Evolutionary conservation across 495 filamentous ascomycete species (phyloP).

Genomic region (Aspergillus steynii): DNA sequence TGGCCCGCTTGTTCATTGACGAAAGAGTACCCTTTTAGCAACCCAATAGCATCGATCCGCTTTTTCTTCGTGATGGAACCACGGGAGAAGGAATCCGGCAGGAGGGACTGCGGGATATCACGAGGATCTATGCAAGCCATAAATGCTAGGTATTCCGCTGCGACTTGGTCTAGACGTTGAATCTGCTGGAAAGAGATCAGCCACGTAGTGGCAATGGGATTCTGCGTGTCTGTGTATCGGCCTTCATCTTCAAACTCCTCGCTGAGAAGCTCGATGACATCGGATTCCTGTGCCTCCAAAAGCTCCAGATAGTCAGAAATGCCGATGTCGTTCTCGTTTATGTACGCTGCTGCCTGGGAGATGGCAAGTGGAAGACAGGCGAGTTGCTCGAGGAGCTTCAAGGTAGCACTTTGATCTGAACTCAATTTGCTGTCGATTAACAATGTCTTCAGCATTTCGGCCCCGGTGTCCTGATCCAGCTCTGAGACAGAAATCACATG

Average conservation of each 20-base stretch:
- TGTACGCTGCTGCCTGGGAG: slow-evolving; percentile 43
- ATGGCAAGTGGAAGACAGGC: slow-evolving; percentile 43
- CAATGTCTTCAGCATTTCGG: slow-evolving; percentile 19
- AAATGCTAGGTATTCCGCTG: slow-evolving; percentile 40
- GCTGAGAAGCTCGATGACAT: slow-evolving; percentile 43
- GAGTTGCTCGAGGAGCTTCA: slow-evolving; percentile 28
- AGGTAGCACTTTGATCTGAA: slow-evolving; percentile 11
- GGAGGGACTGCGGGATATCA: slow-evolving; percentile 32
- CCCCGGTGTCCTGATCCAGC: slow-evolving; percentile 27
- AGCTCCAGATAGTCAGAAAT: slow-evolving; percentile 45
- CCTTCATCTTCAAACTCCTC: slow-evolving; percentile 50
- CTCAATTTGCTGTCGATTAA: slow-evolving; percentile 26
- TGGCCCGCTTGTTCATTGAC: slow-evolving; percentile 11
- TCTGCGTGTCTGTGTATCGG: slow-evolving; percentile 42
- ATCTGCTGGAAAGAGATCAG: slow-evolving; percentile 54
- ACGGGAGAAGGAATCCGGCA: slow-evolving; percentile 5
- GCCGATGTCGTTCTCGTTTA: slow-evolving; percentile 41
- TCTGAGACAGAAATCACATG: slow-evolving; percentile 26
- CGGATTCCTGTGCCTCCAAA: slow-evolving; percentile 40
- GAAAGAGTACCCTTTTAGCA: slow-evolving; percentile 26
- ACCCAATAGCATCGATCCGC: slow-evolving; percentile 18
- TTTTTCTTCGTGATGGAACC: slow-evolving; percentile 5
- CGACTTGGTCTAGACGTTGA: slow-evolving; percentile 22
- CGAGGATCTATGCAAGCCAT: slow-evolving; percentile 42
- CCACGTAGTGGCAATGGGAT: slow-evolving; percentile 57